Evolutionary conservation across 495 filamentous ascomycete genomes (phyloP).

Genomic region (Talaromyces liani): DNA sequence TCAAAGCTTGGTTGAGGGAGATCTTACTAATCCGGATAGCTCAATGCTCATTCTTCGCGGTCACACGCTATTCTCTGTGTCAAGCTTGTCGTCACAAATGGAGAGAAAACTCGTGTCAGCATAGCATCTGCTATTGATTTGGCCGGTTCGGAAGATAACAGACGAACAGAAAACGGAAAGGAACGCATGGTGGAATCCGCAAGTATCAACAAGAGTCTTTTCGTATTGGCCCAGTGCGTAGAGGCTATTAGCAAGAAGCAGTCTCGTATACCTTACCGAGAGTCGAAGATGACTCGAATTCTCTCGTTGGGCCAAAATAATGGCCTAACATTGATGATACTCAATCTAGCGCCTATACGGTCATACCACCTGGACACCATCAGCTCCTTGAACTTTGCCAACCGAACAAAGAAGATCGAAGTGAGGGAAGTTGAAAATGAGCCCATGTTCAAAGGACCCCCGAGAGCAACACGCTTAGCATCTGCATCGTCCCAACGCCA

Average conservation of each 20-base stretch:
- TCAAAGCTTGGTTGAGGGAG: not conserved
- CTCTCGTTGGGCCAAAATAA: constrained; percentile 91
- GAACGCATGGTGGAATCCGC: constrained; percentile 92
- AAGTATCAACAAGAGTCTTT: constrained; percentile 96
- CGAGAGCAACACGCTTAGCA: constrained; percentile 41
- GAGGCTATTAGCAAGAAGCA: constrained; percentile 83
- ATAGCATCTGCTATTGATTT: constrained; percentile 93
- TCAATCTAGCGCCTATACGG: constrained; percentile 80
- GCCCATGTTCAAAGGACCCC: constrained; percentile 68
- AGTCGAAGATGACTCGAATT: constrained; percentile 97
- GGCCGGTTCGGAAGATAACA: constrained; percentile 93
- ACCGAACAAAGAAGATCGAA: constrained; percentile 93
- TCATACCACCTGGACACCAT: constrained; percentile 92
- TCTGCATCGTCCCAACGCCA: constrained; percentile 53
- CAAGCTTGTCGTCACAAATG: constrained; percentile 69
- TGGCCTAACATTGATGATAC: constrained; percentile 91
- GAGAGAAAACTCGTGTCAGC: constrained; percentile 63
- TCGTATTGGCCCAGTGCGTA: constrained; percentile 90
- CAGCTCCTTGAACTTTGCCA: constrained; percentile 90
- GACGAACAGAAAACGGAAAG: constrained; percentile 89
- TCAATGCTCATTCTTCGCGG: constrained; percentile 90
- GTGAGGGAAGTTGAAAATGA: constrained; percentile 92
- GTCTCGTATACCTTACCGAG: constrained; percentile 81
- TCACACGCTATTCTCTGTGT: constrained; percentile 93
- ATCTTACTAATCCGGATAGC: constrained; percentile 28